Percentiles rank a stretch among this genome's conserved stretches.
Conservation (phyloP, 2,329 filamentous ascomycete genomes). For the Westerdykella ornata region DNA sequence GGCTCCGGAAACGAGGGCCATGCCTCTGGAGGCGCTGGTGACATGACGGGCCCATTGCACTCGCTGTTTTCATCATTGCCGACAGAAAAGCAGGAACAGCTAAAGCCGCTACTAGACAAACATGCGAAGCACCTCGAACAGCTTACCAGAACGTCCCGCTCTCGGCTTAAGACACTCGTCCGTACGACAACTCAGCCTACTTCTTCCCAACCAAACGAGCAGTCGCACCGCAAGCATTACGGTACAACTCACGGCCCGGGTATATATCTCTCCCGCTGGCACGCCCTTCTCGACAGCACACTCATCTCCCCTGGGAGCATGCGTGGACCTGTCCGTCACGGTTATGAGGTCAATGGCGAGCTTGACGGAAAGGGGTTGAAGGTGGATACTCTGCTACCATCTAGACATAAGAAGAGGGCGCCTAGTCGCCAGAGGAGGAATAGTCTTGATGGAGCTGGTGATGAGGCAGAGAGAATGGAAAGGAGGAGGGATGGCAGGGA, state of each 20-base stretch:
- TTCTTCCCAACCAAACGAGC: neutral
- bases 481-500: conserved; percentile 27
- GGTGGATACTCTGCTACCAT: conserved; percentile 11
- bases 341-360: conserved; percentile 36
- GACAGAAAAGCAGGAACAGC: conserved; percentile 38
- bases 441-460: conserved; percentile 20
- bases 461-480: conserved; percentile 23
- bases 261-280: conserved; percentile 66
- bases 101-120: conserved; percentile 51
- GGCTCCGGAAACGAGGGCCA: conserved; percentile 4
- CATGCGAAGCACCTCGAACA: conserved; percentile 55
- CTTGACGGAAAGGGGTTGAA: conserved; percentile 31
- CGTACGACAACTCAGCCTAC: conserved; percentile 2
- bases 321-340: conserved; percentile 47
- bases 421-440: conserved; percentile 6
- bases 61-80: conserved; percentile 45
- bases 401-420: conserved; percentile 5
- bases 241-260: conserved; percentile 57
- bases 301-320: conserved; percentile 56
- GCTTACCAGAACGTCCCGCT: conserved; percentile 49
- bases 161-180: conserved; percentile 54
- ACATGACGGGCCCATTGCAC: conserved; percentile 39
- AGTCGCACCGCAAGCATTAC: conserved; percentile 13
- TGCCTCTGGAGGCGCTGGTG: conserved; percentile 33
- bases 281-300: conserved; percentile 63